phyloP scores from a whole-genome alignment of 345 rosid species.

The thale cress (Arabidopsis thaliana) region DNA sequence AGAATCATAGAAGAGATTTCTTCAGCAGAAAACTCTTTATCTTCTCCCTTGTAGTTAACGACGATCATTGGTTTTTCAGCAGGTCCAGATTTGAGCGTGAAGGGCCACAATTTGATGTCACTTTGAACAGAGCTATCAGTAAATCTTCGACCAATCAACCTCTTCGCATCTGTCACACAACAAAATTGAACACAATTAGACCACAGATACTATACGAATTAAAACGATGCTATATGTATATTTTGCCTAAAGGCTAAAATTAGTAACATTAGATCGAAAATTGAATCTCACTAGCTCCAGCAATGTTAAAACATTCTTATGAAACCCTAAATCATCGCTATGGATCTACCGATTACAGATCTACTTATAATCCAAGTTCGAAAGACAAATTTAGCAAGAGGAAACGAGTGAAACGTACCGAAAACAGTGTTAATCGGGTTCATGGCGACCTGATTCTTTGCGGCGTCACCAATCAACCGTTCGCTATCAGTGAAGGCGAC shows the following conservation, averaged over 20 bases:
- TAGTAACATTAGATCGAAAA: background rate
- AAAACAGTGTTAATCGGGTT: constrained; percentile 67
- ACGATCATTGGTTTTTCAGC: constrained; percentile 73
- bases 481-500: constrained; percentile 62
- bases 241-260: too few species aligned
- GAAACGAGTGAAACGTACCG: constrained; percentile 43
- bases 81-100: constrained; percentile 63
- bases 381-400: background rate
- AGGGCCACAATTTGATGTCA: constrained; percentile 70
- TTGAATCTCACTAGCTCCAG: background rate
- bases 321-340: background rate
- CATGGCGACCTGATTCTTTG: constrained; percentile 73
- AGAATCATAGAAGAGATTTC: constrained; percentile 82
- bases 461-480: constrained; percentile 68
- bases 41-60: constrained; percentile 67
- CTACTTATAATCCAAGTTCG: constrained; percentile 2
- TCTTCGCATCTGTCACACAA: constrained; percentile 59
- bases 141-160: constrained; percentile 76
- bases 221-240: too few species aligned
- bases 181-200: background rate
- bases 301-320: background rate
- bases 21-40: constrained; percentile 71
- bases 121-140: constrained; percentile 67
- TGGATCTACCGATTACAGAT: background rate
- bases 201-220: too few species aligned